A percentile compares a stretch with the other conserved stretches of the same genome.
These are phyloP conservation scores for Alternaria sp. DNA, from an alignment of 2,329 filamentous ascomycete species.

Conservation along the genomic window DNA sequence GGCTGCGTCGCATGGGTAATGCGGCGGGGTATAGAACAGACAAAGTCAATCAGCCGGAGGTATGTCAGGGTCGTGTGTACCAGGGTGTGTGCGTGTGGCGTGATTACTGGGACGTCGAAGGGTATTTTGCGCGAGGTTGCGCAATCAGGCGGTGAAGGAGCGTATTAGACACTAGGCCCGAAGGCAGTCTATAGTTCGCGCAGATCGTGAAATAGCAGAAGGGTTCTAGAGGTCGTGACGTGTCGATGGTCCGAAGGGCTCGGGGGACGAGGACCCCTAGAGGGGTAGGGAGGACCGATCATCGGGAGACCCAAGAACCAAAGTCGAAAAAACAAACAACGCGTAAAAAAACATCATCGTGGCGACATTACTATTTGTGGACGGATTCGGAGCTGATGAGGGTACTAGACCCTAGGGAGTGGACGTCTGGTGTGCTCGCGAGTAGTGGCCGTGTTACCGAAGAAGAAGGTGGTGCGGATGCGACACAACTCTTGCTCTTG, in stretches of 20 bases:
- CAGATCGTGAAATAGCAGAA: constrained; percentile 10
- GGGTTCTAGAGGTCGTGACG: not conserved
- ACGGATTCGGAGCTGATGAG: constrained; percentile 39
- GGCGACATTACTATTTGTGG: constrained; percentile 41
- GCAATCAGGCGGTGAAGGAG: constrained; percentile 26
- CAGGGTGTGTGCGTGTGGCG: constrained; percentile 8
- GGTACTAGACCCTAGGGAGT: constrained; percentile 44
- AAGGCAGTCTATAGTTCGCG: constrained; percentile 22
- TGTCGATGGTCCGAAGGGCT: not conserved
- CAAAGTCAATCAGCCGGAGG: constrained; percentile 23
- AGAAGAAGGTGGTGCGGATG: constrained; percentile 14
- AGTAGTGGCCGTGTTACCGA: constrained; percentile 28
- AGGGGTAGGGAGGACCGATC: constrained; percentile 19
- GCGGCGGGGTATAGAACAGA: constrained; percentile 39
- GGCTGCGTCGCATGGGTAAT: constrained; percentile 14
- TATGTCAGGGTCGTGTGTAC: constrained; percentile 11
- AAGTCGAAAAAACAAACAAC: constrained; percentile 28
- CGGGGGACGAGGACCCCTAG: not conserved
- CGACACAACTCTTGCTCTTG: constrained; percentile 12
- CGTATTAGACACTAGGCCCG: constrained; percentile 39
- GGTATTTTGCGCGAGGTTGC: constrained; percentile 19
- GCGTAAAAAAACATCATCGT: constrained; percentile 43
- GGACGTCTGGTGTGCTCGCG: constrained; percentile 26
- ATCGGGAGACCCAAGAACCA: constrained; percentile 33
- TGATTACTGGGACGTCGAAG: constrained; percentile 22